Conservation (phyloP, 2,329 filamentous ascomycete species). For the Chaetomiaceae sp. region DNA sequence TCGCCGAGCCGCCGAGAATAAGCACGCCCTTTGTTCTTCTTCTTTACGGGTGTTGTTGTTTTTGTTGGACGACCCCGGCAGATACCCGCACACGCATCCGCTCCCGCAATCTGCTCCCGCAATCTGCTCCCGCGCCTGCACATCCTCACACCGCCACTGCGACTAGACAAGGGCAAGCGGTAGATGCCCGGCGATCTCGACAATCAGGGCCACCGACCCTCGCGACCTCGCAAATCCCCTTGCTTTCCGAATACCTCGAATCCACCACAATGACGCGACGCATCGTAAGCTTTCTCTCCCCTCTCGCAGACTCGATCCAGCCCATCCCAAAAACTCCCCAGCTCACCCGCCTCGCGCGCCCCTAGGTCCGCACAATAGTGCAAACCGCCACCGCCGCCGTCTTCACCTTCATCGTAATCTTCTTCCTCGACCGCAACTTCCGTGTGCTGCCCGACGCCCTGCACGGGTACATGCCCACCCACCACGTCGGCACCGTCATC, state of each 20-base stretch:
- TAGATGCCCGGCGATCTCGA: constrained; percentile 13
- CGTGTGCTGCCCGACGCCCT: constrained; percentile 79
- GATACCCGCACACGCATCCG: background rate
- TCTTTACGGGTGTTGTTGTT: too few relatives aligned
- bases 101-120: background rate
- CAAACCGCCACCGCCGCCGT: constrained; percentile 66
- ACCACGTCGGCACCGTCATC: constrained; percentile 78
- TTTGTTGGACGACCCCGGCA: too few relatives aligned
- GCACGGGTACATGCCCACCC: constrained; percentile 79
- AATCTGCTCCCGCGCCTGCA: background rate
- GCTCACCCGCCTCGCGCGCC: background rate
- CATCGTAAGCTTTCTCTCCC: constrained; percentile 27
- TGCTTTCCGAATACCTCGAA: background rate
- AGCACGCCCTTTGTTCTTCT: background rate
- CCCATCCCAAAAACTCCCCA: too few relatives aligned
- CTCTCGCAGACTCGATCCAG: background rate
- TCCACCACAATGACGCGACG: constrained; percentile 29
- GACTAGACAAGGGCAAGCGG: background rate
- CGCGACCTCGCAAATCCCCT: too few relatives aligned
- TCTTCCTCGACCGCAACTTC: constrained; percentile 85
- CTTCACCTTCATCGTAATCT: constrained; percentile 65
- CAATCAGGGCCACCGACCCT: constrained; percentile 2
- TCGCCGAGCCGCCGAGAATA: background rate
- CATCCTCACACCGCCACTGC: background rate
- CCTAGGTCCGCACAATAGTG: constrained; percentile 61